Conservation (phyloP, 2,329 filamentous ascomycete genomes). For the Triangularia setosa region DNA sequence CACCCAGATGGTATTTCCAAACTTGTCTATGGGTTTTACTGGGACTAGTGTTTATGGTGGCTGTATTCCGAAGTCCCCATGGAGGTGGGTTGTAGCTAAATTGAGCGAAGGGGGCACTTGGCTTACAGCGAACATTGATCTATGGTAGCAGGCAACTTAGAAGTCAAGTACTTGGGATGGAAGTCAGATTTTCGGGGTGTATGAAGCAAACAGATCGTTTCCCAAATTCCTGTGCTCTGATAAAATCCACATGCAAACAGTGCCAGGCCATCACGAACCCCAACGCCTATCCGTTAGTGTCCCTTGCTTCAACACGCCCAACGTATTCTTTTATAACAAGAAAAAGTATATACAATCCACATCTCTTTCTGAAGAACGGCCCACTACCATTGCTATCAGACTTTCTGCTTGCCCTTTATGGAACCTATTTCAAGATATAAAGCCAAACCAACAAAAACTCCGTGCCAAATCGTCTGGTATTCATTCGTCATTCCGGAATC, state of each 20-base stretch:
- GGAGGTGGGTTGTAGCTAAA: not conserved
- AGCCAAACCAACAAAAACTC: not conserved
- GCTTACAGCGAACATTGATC: no score
- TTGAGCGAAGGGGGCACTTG: not conserved
- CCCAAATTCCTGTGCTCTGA: not conserved
- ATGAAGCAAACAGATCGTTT: not conserved
- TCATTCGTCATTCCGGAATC: not conserved
- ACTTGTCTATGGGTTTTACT: not conserved
- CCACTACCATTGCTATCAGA: not conserved
- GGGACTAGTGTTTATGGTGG: not conserved
- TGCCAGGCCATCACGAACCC: not conserved
- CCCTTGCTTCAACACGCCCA: not conserved
- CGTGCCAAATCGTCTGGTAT: not conserved
- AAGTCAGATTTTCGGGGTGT: not conserved
- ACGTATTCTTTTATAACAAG: not conserved
- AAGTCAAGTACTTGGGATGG: no score
- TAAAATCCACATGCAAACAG: not conserved
- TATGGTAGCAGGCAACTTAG: no score
- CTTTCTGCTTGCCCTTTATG: not conserved
- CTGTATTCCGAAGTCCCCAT: not conserved
- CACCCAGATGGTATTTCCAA: not conserved
- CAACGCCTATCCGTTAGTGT: not conserved
- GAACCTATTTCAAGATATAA: not conserved
- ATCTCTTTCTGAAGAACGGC: not conserved
- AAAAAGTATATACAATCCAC: not conserved